These are phyloP conservation scores for Pleurotus ostreatus DNA, from an alignment of 768 basidiomycete genomes.

Conservation along the genomic window DNA sequence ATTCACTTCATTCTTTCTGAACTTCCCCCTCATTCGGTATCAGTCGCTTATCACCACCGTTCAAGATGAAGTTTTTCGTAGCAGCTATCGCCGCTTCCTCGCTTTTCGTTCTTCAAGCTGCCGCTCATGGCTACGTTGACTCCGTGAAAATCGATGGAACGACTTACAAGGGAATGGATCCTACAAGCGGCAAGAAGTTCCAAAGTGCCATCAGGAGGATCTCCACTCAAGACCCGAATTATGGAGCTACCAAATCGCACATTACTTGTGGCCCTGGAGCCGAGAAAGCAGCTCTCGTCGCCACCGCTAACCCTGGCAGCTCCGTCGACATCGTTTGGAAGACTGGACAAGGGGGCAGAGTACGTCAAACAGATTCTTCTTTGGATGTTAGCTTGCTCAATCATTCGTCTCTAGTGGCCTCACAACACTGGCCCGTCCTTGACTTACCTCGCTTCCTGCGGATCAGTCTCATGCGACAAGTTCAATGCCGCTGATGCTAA, in stretches of 20 bases:
- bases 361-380: background rate
- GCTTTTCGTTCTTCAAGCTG: conserved; percentile 17
- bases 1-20: background rate
- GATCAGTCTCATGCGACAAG: conserved; percentile 35
- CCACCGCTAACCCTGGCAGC: conserved; percentile 42
- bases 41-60: background rate
- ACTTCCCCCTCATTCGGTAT: background rate
- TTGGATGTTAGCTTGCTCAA: background rate
- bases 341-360: conserved; percentile 23
- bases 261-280: conserved; percentile 46
- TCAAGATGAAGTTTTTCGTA: background rate
- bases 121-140: conserved; percentile 42
- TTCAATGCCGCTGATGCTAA: conserved; percentile 38
- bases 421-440: conserved; percentile 28
- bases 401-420: conserved; percentile 10
- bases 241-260: conserved; percentile 32
- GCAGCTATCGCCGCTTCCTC: conserved; percentile 6
- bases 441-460: conserved; percentile 38
- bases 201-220: conserved; percentile 5
- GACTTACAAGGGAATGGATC: conserved; percentile 31
- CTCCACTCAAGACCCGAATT: conserved; percentile 5
- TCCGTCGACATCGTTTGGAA: conserved; percentile 39
- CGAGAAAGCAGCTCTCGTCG: conserved; percentile 39
- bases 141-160: conserved; percentile 36
- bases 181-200: conserved; percentile 12